Evolutionary conservation across 306 rosid genomes (phyloP), one percentile per base, ranked within the genome.

Genomic region (Gynostemma pentaphyllum): DNA sequence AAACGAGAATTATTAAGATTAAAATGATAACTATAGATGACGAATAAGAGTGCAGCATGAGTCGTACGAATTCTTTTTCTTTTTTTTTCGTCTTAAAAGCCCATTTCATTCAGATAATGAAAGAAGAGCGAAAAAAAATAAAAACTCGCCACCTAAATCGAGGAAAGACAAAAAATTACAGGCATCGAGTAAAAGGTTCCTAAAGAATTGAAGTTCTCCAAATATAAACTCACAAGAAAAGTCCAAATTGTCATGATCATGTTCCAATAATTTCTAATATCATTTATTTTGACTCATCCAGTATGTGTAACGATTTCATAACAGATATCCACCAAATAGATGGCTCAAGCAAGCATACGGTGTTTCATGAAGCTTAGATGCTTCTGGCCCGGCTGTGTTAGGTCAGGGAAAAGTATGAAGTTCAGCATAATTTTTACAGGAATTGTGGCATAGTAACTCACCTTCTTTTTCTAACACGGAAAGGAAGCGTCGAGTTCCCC

Each of bases 401-500:
- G 36, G 32, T 30, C 44, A 36, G 45, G 45, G 15, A 56, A n/a
- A 53, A n/a, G 63, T 30, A 18, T 59, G 1, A 13, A 2, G 64
- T 57, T 36, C 12, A 36, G 30, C 30, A 12, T 36, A 59, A 37
- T 19, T 59, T 18, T 12, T 18, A 11, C 30, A 34, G 19, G 29
- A 59, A 59, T 11, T 22, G 11, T 19, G 29, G 3, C 12, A 36
- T 42, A 37, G 19, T 49, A 67, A 32, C 91, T 83, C 69, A 85
- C 96, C 92, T 52, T 88, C 95, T 75, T 86, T 86, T 69, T 85
- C 98, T 29, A 85, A 83, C 70, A 83, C 66, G 3, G 92, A 85
- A 30, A 88, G 78, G 70, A 91, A 91, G 45, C 75, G 80, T 2
- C 95, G 86, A 30, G 74, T 73, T 66, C 96, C 97, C 45, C 97